These are phyloP conservation scores for Podaxis sp. DNA, from an alignment of 768 basidiomycete species.

Conservation along the genomic window DNA sequence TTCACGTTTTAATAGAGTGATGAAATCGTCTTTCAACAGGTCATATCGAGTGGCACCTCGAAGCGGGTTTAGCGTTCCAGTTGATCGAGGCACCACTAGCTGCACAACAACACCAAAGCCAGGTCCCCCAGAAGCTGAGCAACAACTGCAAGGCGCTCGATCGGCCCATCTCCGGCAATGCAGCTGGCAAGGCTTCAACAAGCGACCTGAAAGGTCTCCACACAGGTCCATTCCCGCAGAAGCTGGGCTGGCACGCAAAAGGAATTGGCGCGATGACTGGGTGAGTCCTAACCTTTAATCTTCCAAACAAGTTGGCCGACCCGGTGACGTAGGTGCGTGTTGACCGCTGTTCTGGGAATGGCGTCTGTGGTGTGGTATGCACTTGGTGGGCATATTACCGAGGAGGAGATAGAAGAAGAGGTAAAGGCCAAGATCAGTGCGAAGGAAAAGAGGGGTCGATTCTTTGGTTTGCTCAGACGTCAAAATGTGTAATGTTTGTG, in stretches of 20 bases:
- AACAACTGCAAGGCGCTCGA: conserved; percentile 74
- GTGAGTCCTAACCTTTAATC: conserved; percentile 33
- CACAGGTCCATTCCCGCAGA: conserved; percentile 72
- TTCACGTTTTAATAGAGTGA: not conserved
- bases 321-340: conserved; percentile 57
- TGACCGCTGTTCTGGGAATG: conserved; percentile 86
- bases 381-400: conserved; percentile 68
- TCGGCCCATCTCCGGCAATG: conserved; percentile 73
- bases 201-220: conserved; percentile 68
- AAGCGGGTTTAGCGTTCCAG: conserved; percentile 80
- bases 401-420: conserved; percentile 81
- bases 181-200: conserved; percentile 72
- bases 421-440: conserved; percentile 52
- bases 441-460: conserved; percentile 52
- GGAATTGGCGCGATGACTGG: conserved; percentile 79
- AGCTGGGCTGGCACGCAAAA: conserved; percentile 68
- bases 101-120: conserved; percentile 53
- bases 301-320: conserved; percentile 13
- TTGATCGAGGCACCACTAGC: conserved; percentile 80
- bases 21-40: conserved; percentile 36
- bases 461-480: conserved; percentile 33
- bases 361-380: conserved; percentile 83
- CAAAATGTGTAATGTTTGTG: not conserved
- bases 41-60: conserved; percentile 86
- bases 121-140: conserved; percentile 55